Base-by-base conservation (phyloP, 768 basidiomycete genomes). In the Boletus reticuloceps region DNA sequence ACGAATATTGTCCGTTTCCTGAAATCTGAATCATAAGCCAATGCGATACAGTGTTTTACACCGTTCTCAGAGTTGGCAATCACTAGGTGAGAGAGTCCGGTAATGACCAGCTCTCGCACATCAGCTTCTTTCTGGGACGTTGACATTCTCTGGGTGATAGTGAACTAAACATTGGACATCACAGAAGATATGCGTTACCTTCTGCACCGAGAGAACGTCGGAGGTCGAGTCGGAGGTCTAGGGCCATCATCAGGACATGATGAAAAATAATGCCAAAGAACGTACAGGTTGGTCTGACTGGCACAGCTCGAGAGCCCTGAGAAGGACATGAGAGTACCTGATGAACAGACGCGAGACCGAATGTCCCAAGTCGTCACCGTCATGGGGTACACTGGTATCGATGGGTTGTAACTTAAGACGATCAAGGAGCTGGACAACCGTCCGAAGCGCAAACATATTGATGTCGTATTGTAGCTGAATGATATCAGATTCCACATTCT, bases 51-150 rank as follows among this genome's bases (percentile, higher is more conserved):
- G 67, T 95, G 91, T 68, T 93, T 94, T 66, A 95, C 84, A 6
- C 91, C 94, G 61, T 84, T 87, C 64, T 94, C 91, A 16, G 89
- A 85, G 65, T 96, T 96, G 13, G 91, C 82, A 34, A 80, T 82
- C 52, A 96, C 85, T 7, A 96, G 77, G 57, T 93, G 86, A 1
- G 92, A 82, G 8, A 96, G 79, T 1, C 89, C 91, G 6, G 83
- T 80, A 55, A 95, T 89, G 41, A 91, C 85, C 16, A 91, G 74
- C 55, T 91, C 87, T 14, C 88, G 82, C 39, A 91, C 72, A 53
- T 88, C 85, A 1, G 79, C 79, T 50, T 83, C 82, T 60, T 77
- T 78, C 45, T 79, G 79, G 7, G 79, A 77, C 7, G 68, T 54
- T 13, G 74, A 73, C 55, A 73, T 71, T 68, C 74, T 79, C 82